Evolutionary conservation across 2,329 filamentous ascomycete genomes (phyloP).

Genomic region (Ascosphaera pollenicola): DNA sequence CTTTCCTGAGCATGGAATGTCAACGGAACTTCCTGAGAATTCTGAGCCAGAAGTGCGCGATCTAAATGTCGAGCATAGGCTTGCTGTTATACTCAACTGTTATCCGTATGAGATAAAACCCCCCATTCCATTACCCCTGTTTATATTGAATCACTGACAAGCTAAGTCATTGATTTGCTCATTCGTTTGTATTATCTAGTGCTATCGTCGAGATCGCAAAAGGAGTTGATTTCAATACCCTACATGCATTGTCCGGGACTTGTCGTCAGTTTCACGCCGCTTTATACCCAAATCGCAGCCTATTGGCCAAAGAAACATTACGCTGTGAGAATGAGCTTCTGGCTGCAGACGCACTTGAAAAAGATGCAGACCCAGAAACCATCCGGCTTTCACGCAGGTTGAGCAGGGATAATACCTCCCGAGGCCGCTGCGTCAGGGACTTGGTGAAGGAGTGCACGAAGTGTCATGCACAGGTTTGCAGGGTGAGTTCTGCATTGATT

Average conservation of each 20-base stretch:
- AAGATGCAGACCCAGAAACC: background rate
- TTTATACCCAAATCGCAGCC: constrained; percentile 54
- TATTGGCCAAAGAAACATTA: constrained; percentile 52
- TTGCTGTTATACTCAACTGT: background rate
- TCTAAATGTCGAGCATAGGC: background rate
- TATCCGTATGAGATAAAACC: no score
- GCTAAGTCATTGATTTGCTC: no score
- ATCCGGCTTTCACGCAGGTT: background rate
- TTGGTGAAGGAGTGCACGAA: constrained; percentile 65
- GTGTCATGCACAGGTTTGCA: constrained; percentile 57
- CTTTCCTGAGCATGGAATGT: no score
- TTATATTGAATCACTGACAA: no score
- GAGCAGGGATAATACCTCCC: background rate
- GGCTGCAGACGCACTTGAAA: constrained; percentile 11
- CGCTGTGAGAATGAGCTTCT: constrained; percentile 53
- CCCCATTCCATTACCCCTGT: no score
- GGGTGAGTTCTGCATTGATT: constrained; percentile 32
- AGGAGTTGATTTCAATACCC: constrained; percentile 64
- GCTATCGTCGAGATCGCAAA: constrained; percentile 55
- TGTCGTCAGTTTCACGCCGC: constrained; percentile 60
- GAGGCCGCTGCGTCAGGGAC: constrained; percentile 59
- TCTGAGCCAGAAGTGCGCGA: no score
- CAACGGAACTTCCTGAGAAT: no score
- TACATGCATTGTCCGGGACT: constrained; percentile 62
- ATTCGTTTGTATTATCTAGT: no score